Evolutionary conservation across 805 yeast genomes (phyloP), one percentile per base, ranked within the genome.

Genomic region (Ogataea henricii): DNA sequence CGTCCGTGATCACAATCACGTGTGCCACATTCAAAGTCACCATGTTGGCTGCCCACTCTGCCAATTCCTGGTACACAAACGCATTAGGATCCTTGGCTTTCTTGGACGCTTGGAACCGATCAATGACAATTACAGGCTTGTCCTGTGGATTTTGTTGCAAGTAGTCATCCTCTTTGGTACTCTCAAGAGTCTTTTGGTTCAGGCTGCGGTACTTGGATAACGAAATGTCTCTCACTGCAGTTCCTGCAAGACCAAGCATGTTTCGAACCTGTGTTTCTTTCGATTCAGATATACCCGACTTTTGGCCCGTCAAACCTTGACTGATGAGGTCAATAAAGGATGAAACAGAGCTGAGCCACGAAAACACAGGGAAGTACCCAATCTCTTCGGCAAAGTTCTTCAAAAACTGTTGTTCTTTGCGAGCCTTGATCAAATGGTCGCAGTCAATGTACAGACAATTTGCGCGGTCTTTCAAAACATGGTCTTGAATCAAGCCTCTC

Each of bases 351-450:
- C 89, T 89, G 51, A 91, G 70, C 96, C 97, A 92, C 18, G 97
- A 87, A 65, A 94, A 94, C 5, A 89, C 84, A 0, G 99, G 99
- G 72, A 80, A 89, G 66, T 94, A 94, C 0, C 99, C 99, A 21
- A 90, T 60, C 63, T 88, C 89, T 21, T 69, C 70, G 0, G 98
- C 89, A 16, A 89, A 78, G 44, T 77, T 77, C 47, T 78, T 77
- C 38, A 94, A 70, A 54, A 89, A 81, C 26, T 76, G 76, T 3
- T 84, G 73, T 54, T 90, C 97, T 27, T 83, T 81, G 57, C 96
- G 72, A 3, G 94, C 73, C 60, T 87, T 88, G 17, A 79, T 75
- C 46, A 94, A 68, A 33, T 72, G 72, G 47, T 87, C 95, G 71
- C 97, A 92, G 66, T 92, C 95, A 38, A 94, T 65, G 48, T 80